Evolutionary conservation across 2,329 filamentous ascomycete genomes (phyloP).

Genomic region (Fusarium scirpi): DNA sequence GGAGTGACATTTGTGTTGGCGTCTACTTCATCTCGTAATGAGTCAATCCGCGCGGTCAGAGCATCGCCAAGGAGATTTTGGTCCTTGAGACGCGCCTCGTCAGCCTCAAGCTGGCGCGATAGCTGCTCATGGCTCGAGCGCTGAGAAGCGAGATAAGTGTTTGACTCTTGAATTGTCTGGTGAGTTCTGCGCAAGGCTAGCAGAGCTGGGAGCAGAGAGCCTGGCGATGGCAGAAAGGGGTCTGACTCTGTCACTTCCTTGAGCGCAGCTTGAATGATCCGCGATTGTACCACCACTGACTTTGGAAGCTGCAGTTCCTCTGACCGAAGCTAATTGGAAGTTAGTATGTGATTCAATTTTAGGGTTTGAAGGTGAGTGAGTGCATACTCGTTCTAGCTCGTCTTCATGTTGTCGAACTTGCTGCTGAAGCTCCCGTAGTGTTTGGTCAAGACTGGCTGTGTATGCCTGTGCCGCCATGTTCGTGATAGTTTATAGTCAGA

Average conservation of each 20-base stretch:
- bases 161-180: constrained; percentile 73
- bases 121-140: constrained; percentile 57
- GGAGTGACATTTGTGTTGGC: constrained; percentile 69
- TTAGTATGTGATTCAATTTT: constrained; percentile 2
- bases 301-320: constrained; percentile 40
- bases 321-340: constrained; percentile 46
- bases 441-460: constrained; percentile 70
- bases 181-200: constrained; percentile 77
- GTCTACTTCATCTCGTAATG: constrained; percentile 68
- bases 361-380: background rate
- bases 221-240: constrained; percentile 73
- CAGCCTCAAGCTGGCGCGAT: constrained; percentile 62
- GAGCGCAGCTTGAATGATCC: constrained; percentile 73
- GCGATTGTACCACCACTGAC: constrained; percentile 49
- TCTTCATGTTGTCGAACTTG: constrained; percentile 67
- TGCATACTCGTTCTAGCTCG: constrained; percentile 60
- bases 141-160: constrained; percentile 65
- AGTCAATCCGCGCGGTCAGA: constrained; percentile 67
- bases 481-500: constrained; percentile 32
- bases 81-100: constrained; percentile 64
- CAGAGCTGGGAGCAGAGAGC: constrained; percentile 77
- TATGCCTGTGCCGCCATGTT: constrained; percentile 48
- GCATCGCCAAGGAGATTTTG: constrained; percentile 67
- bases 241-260: constrained; percentile 70
- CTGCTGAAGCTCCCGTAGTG: constrained; percentile 73